These are phyloP conservation scores for Boletellus emodensis DNA, from an alignment of 768 basidiomycete species.

Conservation along the genomic window DNA sequence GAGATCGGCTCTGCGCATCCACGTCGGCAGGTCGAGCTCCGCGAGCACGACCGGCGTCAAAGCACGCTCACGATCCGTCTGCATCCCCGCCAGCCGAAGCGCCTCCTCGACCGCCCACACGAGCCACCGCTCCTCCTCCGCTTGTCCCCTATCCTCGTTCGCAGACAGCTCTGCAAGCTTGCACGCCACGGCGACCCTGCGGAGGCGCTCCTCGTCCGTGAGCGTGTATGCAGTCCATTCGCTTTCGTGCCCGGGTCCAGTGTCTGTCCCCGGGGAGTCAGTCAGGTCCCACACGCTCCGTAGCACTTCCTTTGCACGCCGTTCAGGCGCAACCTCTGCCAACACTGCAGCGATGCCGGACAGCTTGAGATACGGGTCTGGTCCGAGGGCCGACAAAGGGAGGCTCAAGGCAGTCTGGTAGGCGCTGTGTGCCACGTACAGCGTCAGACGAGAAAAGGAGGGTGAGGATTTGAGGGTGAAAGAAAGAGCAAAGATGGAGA, in stretches of 20 bases:
- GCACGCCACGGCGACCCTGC: constrained; percentile 41
- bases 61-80: background rate
- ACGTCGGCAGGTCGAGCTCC: constrained; percentile 54
- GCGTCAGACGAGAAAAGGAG: too few relatives aligned
- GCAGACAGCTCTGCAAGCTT: constrained; percentile 42
- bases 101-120: constrained; percentile 42
- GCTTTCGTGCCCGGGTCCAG: background rate
- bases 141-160: constrained; percentile 22
- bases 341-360: constrained; percentile 64
- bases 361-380: constrained; percentile 58
- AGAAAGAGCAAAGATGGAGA: background rate
- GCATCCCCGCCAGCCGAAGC: constrained; percentile 26
- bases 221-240: constrained; percentile 27
- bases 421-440: constrained; percentile 37
- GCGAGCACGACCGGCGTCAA: constrained; percentile 34
- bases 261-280: constrained; percentile 2
- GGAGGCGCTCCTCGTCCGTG: constrained; percentile 37
- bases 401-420: constrained; percentile 50
- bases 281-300: constrained; percentile 21
- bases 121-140: constrained; percentile 43
- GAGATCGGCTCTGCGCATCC: constrained; percentile 58
- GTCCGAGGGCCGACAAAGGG: constrained; percentile 31
- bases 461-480: too few relatives aligned
- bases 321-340: constrained; percentile 43
- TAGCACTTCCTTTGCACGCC: constrained; percentile 26